Conservation (phyloP, 805 yeast genomes). For the Saturnispora ahearnii region DNA sequence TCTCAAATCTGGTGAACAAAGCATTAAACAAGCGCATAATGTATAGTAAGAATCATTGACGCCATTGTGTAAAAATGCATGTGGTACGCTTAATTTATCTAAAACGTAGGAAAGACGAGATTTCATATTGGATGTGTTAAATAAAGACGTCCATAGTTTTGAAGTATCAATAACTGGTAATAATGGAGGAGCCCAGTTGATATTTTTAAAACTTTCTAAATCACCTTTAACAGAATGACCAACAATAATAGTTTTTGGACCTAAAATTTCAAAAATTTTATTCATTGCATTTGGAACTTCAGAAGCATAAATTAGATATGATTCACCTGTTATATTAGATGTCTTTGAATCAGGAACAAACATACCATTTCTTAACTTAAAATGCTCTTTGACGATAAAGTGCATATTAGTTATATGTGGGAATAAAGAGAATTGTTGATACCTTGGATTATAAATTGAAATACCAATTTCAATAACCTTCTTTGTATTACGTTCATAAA, state of each 20-base stretch:
- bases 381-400: constrained; percentile 20
- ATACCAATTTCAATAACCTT: constrained; percentile 25
- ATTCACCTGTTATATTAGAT: constrained; percentile 24
- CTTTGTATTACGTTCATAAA: constrained; percentile 13
- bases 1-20: constrained; percentile 21
- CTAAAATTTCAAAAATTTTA: constrained; percentile 12
- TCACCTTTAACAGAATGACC: constrained; percentile 27
- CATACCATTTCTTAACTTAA: constrained; percentile 15
- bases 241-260: constrained; percentile 17
- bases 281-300: constrained; percentile 15
- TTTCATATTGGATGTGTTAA: constrained; percentile 10
- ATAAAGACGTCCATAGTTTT: constrained; percentile 20
- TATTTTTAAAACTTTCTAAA: constrained; percentile 14
- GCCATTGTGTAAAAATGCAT: constrained; percentile 26
- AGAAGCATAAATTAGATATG: constrained; percentile 15
- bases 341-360: constrained; percentile 24
- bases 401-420: constrained; percentile 27
- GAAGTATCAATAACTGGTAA: constrained; percentile 25
- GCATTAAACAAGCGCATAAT: constrained; percentile 20
- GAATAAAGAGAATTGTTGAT: constrained; percentile 21
- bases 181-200: constrained; percentile 13
- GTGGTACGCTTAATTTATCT: constrained; percentile 23
- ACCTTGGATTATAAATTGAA: constrained; percentile 24
- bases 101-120: constrained; percentile 20
- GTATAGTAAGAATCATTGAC: constrained; percentile 28